A percentile compares a stretch with the other conserved stretches of the same genome.
These are phyloP conservation scores for Lactarius sanguifluus DNA, from an alignment of 768 basidiomycete genomes.

Conservation along the genomic window DNA sequence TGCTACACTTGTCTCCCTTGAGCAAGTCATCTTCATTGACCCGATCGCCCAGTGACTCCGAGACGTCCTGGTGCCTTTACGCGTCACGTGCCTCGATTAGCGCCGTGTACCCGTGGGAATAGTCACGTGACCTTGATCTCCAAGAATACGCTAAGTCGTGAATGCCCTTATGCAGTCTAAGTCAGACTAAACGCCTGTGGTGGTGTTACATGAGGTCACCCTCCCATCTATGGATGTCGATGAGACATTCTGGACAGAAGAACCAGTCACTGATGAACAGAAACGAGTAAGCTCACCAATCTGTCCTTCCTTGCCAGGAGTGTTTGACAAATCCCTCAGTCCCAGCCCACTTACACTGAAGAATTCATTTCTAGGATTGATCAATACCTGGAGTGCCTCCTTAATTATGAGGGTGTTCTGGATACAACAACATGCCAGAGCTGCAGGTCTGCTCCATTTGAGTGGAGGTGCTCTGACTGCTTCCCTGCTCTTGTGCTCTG, in stretches of 20 bases:
- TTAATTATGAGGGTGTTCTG: neutral
- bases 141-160: too few species aligned
- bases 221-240: neutral
- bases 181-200: too few species aligned
- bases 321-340: neutral
- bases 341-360: neutral
- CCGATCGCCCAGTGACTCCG: too few species aligned
- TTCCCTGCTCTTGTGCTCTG: conserved; percentile 6
- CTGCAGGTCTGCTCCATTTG: conserved; percentile 1
- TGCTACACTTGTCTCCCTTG: too few species aligned
- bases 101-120: too few species aligned
- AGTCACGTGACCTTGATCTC: too few species aligned
- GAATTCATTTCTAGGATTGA: neutral
- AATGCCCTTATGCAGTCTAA: too few species aligned
- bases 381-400: neutral
- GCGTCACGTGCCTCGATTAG: too few species aligned
- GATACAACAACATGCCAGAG: neutral
- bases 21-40: too few species aligned
- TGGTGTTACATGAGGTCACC: too few species aligned
- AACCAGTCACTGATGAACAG: neutral
- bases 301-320: neutral
- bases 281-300: neutral
- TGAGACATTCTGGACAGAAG: neutral
- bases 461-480: conserved; percentile 2
- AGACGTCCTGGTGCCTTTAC: too few species aligned